Base-by-base conservation (phyloP, 2,329 filamentous ascomycete species). In the Erysiphe neolycopersici region DNA sequence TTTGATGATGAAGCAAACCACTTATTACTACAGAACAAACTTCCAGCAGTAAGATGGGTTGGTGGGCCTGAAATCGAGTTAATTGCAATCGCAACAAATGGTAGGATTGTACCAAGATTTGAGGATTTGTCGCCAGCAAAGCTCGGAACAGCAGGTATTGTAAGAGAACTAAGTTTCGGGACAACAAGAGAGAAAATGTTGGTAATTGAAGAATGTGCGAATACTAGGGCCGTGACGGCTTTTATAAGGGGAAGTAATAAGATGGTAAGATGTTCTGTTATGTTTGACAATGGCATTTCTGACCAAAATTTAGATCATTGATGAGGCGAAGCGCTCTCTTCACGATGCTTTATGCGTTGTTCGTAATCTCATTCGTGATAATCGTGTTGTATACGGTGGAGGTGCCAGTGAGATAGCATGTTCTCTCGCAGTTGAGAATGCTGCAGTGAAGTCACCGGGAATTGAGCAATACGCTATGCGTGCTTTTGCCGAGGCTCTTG, bases 1-100 rank as follows among this genome's bases (percentile, higher is more conserved):
- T 98, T 98, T 58, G 89, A 98, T 59, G 89, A 98, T 57, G 89
- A 98, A 65, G 89, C 89, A 49, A 98, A 98, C 66, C 89, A 98
- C 62, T 65, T 98, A 47, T 71, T 98, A 32, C 75, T 98, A 48
- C 91, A 94, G 64, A 95, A 95, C 68, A 69, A 89, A 56, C 73
- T 98, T 9, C 91, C 89, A 10, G 91, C 89, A 33, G 89, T 98
- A 47, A 72, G 89, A 62, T 98, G 89, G 89, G 89, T 98, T 37
- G 89, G 89, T 52, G 89, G 89, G 10, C 89, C 89, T 2, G 91
- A 98, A 63, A 95, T 98, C 53, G 89, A 98, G 63, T 66, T 98
- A 51, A 95, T 98, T 58, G 89, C 89, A 50, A 98, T 98, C 61
- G 89, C 89, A 42, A 98, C 89, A 51, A 95, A 98, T 58, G 89